These are phyloP conservation scores for Salisapilia sapeloensis DNA, from an alignment of 352 stramenopile genomes.

Conservation along the genomic window DNA sequence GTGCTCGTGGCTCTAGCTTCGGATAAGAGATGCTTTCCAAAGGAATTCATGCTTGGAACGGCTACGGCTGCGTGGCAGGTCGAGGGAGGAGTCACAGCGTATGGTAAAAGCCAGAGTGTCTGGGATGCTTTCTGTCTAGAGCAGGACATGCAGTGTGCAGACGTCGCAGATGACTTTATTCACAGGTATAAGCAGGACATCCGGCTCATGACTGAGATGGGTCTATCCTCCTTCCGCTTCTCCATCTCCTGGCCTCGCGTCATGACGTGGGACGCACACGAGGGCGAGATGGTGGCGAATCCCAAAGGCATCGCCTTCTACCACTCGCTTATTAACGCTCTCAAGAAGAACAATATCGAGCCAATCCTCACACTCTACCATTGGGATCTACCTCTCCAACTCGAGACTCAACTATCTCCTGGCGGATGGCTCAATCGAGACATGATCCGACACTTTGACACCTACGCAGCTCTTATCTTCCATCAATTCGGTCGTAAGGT, in stretches of 20 bases:
- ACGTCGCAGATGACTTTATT: slow-evolving; percentile 88
- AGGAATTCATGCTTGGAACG: slow-evolving; percentile 12
- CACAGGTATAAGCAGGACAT: slow-evolving; percentile 84
- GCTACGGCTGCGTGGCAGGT: slow-evolving; percentile 9
- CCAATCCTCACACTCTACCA: slow-evolving; percentile 89
- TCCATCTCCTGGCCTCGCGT: slow-evolving; percentile 86
- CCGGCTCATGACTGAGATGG: slow-evolving; percentile 77
- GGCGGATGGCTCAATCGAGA: slow-evolving; percentile 32
- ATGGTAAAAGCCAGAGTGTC: too few relatives aligned
- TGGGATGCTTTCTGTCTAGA: slow-evolving; percentile 1
- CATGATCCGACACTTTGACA: slow-evolving; percentile 38
- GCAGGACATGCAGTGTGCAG: slow-evolving; percentile 51
- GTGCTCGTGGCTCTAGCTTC: too few relatives aligned
- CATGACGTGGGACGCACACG: slow-evolving; percentile 48
- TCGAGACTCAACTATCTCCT: slow-evolving; percentile 49
- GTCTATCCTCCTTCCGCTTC: slow-evolving; percentile 87
- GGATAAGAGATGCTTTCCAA: slow-evolving; percentile 17
- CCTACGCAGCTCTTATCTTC: slow-evolving; percentile 78
- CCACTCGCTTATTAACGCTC: slow-evolving; percentile 77
- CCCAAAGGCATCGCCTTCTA: slow-evolving; percentile 82
- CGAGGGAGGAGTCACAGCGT: too few relatives aligned
- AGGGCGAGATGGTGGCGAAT: slow-evolving; percentile 48
- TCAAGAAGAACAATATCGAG: slow-evolving; percentile 54
- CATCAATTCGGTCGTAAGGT: slow-evolving; percentile 85
- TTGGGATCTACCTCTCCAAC: slow-evolving; percentile 82